Evolutionary conservation across 1,284 basidiomycete species (phyloP).

Genomic region (Ustilago tritici): DNA sequence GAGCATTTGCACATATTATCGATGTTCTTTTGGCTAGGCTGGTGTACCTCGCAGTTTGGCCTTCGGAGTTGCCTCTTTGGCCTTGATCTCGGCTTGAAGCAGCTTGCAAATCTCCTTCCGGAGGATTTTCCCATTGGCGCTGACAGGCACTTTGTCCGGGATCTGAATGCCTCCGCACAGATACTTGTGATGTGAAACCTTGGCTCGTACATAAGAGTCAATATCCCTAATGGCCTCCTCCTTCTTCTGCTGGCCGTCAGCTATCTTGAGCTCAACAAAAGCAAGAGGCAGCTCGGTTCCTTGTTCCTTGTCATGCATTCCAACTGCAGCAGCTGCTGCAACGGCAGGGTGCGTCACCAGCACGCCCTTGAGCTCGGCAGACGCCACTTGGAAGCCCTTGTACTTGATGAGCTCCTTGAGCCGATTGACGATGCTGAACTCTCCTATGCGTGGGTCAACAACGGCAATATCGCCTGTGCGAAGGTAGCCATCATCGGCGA

Average conservation of each 20-base stretch:
- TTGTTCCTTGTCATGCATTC: constrained; percentile 47
- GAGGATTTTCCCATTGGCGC: constrained; percentile 45
- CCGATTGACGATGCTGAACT: constrained; percentile 63
- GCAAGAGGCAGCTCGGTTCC: constrained; percentile 50
- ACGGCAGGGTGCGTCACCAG: constrained; percentile 45
- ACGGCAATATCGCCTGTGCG: constrained; percentile 64
- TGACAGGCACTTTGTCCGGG: constrained; percentile 38
- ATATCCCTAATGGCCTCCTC: constrained; percentile 18
- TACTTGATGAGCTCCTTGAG: constrained; percentile 67
- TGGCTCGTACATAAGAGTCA: constrained; percentile 31
- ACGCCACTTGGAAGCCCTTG: constrained; percentile 64
- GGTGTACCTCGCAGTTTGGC: constrained; percentile 5
- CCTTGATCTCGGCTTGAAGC: constrained; percentile 19
- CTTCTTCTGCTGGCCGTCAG: constrained; percentile 6
- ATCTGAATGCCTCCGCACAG: constrained; percentile 46
- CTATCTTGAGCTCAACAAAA: constrained; percentile 39
- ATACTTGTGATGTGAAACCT: constrained; percentile 40
- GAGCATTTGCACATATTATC: too few relatives aligned
- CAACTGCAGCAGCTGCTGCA: constrained; percentile 58
- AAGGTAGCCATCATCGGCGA: constrained; percentile 72
- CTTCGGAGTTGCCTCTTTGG: constrained; percentile 8
- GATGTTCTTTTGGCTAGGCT: too few relatives aligned
- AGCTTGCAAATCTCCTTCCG: constrained; percentile 43
- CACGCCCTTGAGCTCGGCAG: constrained; percentile 62
- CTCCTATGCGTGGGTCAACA: constrained; percentile 31